These are phyloP conservation scores for Hylodesmum podocarpum DNA, from an alignment of 306 rosid species.

Conservation along the genomic window DNA sequence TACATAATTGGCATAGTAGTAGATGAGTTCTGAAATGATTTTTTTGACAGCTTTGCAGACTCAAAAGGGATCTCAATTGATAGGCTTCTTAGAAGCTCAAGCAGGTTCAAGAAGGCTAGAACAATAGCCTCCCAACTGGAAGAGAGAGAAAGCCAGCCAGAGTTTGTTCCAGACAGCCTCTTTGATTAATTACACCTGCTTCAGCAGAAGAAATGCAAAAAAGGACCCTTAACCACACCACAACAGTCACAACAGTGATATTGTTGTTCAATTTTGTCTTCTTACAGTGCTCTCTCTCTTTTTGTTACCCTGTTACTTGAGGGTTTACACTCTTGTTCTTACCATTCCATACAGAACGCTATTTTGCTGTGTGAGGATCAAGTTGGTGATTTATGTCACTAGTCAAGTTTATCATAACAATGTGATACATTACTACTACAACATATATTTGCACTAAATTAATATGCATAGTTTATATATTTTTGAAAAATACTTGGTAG, in stretches of 20 bases:
- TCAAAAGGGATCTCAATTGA: constrained; percentile 40
- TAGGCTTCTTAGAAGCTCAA: constrained; percentile 59
- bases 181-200: constrained; percentile 26
- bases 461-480: not conserved
- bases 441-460: not conserved
- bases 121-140: constrained; percentile 58
- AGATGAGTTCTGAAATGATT: constrained; percentile 24
- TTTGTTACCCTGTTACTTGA: not conserved
- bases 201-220: not conserved
- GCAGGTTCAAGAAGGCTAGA: constrained; percentile 66
- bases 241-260: not conserved
- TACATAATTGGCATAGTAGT: not conserved
- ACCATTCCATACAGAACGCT: not conserved
- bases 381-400: not conserved
- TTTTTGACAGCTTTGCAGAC: constrained; percentile 47
- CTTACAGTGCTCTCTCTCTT: not conserved
- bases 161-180: constrained; percentile 70
- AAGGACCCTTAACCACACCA: not conserved
- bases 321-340: not conserved
- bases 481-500: not conserved
- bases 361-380: not conserved
- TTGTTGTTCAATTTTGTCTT: constrained; percentile 7
- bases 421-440: not conserved
- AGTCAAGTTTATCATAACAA: not conserved
- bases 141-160: constrained; percentile 56